A percentile compares a stretch with the other conserved stretches of the same genome.
Evolutionary conservation across 805 yeast species (phyloP).

Genomic region (Candida sakaeoensis): DNA sequence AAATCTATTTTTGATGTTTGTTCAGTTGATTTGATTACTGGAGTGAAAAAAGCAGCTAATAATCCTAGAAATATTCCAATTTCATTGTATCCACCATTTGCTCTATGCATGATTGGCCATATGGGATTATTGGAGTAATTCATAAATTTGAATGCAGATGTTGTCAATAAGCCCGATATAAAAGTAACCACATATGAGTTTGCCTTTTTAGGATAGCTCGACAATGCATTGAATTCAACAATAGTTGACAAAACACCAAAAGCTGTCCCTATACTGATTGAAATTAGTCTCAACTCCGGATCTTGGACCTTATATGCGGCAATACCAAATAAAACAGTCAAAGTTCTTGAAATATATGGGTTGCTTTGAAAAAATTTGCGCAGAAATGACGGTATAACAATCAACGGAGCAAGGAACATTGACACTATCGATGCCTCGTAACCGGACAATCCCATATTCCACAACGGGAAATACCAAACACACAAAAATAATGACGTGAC

Average conservation of each 20-base stretch:
- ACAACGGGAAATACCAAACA: conserved; percentile 95
- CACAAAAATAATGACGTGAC: conserved; percentile 77
- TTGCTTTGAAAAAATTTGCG: conserved; percentile 32
- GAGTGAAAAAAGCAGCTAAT: conserved; percentile 60
- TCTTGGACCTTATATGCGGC: conserved; percentile 67
- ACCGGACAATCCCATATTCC: conserved; percentile 98
- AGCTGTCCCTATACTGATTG: conserved; percentile 62
- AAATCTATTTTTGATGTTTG: conserved; percentile 25
- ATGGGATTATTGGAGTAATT: conserved; percentile 86
- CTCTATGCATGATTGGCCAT: conserved; percentile 90
- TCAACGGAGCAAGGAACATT: conserved; percentile 54
- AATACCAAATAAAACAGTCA: conserved; percentile 61
- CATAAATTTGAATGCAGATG: conserved; percentile 72
- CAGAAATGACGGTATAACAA: conserved; percentile 43
- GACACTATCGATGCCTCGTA: conserved; percentile 69
- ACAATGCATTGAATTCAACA: conserved; percentile 42
- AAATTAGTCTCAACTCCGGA: conserved; percentile 68
- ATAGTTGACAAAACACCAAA: conserved; percentile 61
- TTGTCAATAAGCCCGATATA: conserved; percentile 65
- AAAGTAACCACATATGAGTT: conserved; percentile 54
- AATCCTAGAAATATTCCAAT: conserved; percentile 65
- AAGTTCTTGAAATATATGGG: conserved; percentile 54
- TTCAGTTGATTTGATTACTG: conserved; percentile 16
- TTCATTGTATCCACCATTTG: conserved; percentile 82
- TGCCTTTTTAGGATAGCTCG: conserved; percentile 26